Evolutionary conservation across 2,329 filamentous ascomycete genomes (phyloP), one percentile per base, ranked within the genome.

Genomic region (Coniochaeta prunicola): DNA sequence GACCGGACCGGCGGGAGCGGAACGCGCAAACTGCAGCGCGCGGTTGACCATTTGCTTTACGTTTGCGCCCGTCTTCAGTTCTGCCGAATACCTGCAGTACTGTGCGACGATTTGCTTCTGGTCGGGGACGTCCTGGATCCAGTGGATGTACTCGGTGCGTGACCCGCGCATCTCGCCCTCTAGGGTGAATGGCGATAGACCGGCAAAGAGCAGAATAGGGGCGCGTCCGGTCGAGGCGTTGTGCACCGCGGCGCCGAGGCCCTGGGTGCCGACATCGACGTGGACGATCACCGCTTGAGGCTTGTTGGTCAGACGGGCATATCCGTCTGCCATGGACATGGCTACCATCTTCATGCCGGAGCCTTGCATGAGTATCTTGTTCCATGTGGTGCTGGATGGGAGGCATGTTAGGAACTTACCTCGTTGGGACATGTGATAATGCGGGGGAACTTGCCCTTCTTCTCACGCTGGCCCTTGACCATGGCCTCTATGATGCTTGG

Each of bases 1-100:
- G 0, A 92, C 90, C 0, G 91, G 91, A 0, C 91, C 91, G 62
- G 87, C 81, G 0, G 91, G 91, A 57, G 88, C 87, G 30, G 86
- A 90, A 54, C 77, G 88, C 0, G 91, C 90, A 68, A 94, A 96
- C 65, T 91, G 90, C 59, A 96, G 72, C 0, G 91, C 91, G 1
- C 91, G 86, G 68, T 91, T 91, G 61, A 96, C 89, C 74, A 96
- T 87, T 75, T 96, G 91, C 78, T 96, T 96, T 61, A 96, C 84
- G 67, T 96, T 96, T 68, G 83, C 83, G 17, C 90, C 91, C 2
- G 88, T 88, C 75, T 92, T 92, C 71, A 96, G 86, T 75, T 96
- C 92, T 3, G 81, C 90, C 0, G 87, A 76, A 68, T 94, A 96
- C 10, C 91, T 83, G 70, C 92, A 96, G 72, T 96, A 96, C 74